Evolutionary conservation across 192 early-diverging fungal genomes (phyloP), one percentile per base, ranked within the genome.

Genomic region (Backusella mclennaniae): DNA sequence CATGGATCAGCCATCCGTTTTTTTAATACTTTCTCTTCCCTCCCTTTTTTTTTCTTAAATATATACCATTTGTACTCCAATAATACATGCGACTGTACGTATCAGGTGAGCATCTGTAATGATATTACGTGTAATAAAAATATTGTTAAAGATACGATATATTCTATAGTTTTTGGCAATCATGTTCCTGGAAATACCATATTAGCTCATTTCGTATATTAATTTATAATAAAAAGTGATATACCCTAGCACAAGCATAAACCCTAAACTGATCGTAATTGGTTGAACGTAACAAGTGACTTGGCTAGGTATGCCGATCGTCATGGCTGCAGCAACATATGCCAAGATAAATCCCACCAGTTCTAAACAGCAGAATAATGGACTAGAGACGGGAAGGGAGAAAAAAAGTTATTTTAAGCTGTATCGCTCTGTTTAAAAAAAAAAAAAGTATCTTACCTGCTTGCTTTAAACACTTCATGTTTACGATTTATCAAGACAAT

Each of bases 81-180:
- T 66, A 33, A 87, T 73, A 8, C 76, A 70, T 12, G 83, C 72
- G 11, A 84, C 82, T 11, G 84, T 81, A 59, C 84, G 84, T 71
- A 85, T 78, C 46, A 87, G 53, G 23, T 87, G 84, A 12, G 56
- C 52, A 35, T 87, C 86, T 3, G 76, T 80, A 68, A 87, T 87
- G 46, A 87, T 84, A 1, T 79, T 83, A 26, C 85, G 83, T 5
- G 82, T 83, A 23, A 86, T 84, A 42, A 84, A 88, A 17, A 86
- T 83, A 36, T 88, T 88, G 71, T 88, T 81, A 56, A 88, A 88
- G 66, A 88, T 88, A 26, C 87, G 74, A 41, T 88, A 88, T 21
- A 88, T 83, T 12, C 87, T 79, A 76, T 86, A 88, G 63, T 85
- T 85, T 70, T 88, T 88, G 59, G 85, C 85, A 11, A 88, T 84